Base-by-base conservation (phyloP, 106 monocot genomes). In the Platanthera guangdongensis region DNA sequence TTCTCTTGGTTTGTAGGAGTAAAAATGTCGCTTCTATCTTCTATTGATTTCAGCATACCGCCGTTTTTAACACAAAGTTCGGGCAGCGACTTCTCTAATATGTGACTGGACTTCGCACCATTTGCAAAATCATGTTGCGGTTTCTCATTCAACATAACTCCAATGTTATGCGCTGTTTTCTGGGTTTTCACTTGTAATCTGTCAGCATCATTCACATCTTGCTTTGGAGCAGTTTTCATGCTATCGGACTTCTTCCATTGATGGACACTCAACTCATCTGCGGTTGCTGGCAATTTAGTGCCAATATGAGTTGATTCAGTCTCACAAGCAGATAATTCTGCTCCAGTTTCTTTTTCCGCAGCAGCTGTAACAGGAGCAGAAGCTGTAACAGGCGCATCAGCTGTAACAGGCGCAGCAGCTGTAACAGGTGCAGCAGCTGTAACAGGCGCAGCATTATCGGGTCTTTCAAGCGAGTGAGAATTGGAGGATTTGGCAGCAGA, bases 131-230 rank as follows among this genome's bases (percentile, higher is more conserved):
- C 60, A 64, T 48, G 15, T 64, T 46, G 45, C 8, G 52, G 50
- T 32, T 76, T 77, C 49, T 63, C 82, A 63, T 28, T 51, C 16
- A 71, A 47, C 21, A 21, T 11, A 51, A 5, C 22, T 19, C 57
- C 76, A 83, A 30, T 5, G 54, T 48, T 53, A 54, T 64, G 46
- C 5, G 18, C 7, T 16, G 59, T 69, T 75, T 62, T 74, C 72
- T 72, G 54, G 10, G 74, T 47, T 22, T 18, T 52, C 51, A 16
- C 48, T 50, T 8, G 8, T 47, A 14, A 16, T 25, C 6, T 28
- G 18, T 22, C 11, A 52, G 48, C 78, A 5, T 3, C 54, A 77
- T 75, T 81, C 28, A 55, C 76, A 81, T 81, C 22, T 73, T 73
- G 47, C 45, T 72, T 74, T n/a, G 65, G 6, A 7, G 57, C 74